phyloP scores from a whole-genome alignment of 73 alveolate species.

The Halteria grandinella region DNA sequence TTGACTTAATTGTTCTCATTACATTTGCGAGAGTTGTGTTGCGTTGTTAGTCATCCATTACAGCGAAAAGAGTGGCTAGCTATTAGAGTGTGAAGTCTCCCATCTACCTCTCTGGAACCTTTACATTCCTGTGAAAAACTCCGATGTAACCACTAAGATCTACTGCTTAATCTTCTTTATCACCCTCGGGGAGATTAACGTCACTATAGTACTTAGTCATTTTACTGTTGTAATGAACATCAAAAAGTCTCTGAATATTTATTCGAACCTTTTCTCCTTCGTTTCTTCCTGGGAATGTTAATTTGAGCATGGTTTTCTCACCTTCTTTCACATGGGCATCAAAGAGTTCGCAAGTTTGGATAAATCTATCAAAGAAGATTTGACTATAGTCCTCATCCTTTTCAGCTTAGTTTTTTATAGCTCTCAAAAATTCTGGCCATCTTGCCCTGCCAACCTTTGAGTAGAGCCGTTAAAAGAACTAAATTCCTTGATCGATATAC shows the following conservation, averaged over 20 bases:
- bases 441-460: conserved; percentile 1
- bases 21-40: conserved; percentile 21
- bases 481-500: conserved; percentile 15
- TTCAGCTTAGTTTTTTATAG: conserved; percentile 1
- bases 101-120: neutral
- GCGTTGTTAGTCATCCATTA: neutral
- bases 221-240: conserved; percentile 1
- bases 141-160: conserved; percentile 49
- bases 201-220: conserved; percentile 8
- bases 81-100: too few species aligned
- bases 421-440: conserved; percentile 7
- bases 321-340: neutral
- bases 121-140: conserved; percentile 1
- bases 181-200: conserved; percentile 4
- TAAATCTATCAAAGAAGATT: conserved; percentile 16
- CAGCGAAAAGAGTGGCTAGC: conserved; percentile 4
- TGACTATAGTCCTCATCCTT: conserved; percentile 29
- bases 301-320: neutral
- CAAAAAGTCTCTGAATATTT: conserved; percentile 9
- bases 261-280: conserved; percentile 14
- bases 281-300: conserved; percentile 42
- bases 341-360: neutral
- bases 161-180: conserved; percentile 34
- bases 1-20: conserved; percentile 50
- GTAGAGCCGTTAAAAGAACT: neutral